A percentile compares a stretch with the other conserved stretches of the same genome.
Conservation (phyloP, 1,284 basidiomycete species). For the Marasmius sp. region DNA sequence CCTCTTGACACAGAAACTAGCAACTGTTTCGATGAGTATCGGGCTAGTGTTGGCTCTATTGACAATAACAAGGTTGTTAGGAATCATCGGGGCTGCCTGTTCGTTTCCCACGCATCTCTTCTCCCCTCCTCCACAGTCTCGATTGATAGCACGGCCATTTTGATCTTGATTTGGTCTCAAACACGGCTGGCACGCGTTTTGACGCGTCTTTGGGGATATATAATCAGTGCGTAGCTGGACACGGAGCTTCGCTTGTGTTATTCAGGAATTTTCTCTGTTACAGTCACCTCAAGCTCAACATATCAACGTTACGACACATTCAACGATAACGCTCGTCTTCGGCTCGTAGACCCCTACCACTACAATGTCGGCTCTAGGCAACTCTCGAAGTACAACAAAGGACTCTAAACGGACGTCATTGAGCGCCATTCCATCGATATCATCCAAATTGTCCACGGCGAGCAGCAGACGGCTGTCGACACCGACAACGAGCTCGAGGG, state of each 20-base stretch:
- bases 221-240: not conserved
- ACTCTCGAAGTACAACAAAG: not conserved
- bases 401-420: not conserved
- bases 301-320: not conserved
- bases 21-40: too few species aligned
- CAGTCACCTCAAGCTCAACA: not conserved
- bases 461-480: not conserved
- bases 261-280: not conserved
- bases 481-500: not conserved
- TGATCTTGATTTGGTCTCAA: too few species aligned
- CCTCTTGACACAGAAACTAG: too few species aligned
- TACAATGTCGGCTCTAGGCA: not conserved
- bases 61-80: too few species aligned
- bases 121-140: not conserved
- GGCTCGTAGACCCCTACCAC: not conserved
- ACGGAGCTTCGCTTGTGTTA: not conserved
- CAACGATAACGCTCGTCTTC: not conserved
- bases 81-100: too few species aligned
- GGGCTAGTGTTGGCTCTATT: too few species aligned
- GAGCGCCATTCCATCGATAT: slow-evolving; percentile 1
- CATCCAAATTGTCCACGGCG: not conserved
- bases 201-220: not conserved
- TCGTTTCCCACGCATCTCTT: not conserved
- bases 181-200: not conserved
- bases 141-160: not conserved